Evolutionary conservation across 352 stramenopile species (phyloP).

Genomic region (Phytophthora syringae): DNA sequence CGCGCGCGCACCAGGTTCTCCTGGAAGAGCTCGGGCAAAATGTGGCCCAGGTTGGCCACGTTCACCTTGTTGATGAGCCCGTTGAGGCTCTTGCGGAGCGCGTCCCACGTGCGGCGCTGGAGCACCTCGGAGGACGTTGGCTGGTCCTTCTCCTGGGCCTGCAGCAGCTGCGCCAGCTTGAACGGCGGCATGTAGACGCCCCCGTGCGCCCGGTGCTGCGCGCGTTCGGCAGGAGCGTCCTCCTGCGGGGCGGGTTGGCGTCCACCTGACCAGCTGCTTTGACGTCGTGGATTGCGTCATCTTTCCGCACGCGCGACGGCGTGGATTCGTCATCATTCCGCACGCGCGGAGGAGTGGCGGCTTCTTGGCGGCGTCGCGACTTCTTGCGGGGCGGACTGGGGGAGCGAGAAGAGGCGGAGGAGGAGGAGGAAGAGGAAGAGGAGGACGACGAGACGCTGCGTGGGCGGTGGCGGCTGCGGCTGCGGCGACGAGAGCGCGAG

Average conservation of each 20-base stretch:
- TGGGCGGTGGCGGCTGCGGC: conserved; percentile 16
- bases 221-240: conserved; percentile 37
- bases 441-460: no score
- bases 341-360: neutral
- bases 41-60: conserved; percentile 94
- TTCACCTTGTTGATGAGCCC: conserved; percentile 98
- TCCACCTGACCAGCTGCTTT: conserved; percentile 22
- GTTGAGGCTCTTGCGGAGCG: conserved; percentile 97
- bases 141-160: conserved; percentile 43
- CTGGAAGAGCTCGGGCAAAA: conserved; percentile 97
- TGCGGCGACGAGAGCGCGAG: conserved; percentile 24
- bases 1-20: conserved; percentile 97
- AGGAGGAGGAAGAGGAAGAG: conserved; percentile 35
- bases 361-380: conserved; percentile 1
- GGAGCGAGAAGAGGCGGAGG: conserved; percentile 19
- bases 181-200: conserved; percentile 94
- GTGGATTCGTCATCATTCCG: neutral
- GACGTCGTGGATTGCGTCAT: neutral
- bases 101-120: conserved; percentile 96
- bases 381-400: conserved; percentile 38
- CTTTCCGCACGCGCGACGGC: no score
- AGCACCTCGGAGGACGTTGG: conserved; percentile 66
- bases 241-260: conserved; percentile 1
- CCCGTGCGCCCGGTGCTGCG: conserved; percentile 72
- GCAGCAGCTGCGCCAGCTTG: conserved; percentile 87